Conservation (phyloP, 257 asterid genomes). For the Jasminum sambac region DNA sequence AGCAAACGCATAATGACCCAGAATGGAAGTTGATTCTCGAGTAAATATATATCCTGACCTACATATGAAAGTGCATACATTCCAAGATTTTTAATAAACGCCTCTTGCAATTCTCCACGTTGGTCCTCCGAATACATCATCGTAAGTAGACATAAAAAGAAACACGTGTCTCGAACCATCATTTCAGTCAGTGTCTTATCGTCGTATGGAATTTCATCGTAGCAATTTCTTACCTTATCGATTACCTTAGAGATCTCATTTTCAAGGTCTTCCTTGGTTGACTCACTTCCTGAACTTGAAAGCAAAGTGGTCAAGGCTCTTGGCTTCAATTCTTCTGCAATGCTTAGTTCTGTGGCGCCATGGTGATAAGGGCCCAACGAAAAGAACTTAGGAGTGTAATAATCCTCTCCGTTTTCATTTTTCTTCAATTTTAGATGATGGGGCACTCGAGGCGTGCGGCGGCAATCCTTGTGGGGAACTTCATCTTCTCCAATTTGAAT, state of each 20-base stretch:
- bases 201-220: background rate
- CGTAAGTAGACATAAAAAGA: background rate
- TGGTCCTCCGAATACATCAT: rapidly evolving
- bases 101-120: too few relatives aligned
- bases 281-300: too few relatives aligned
- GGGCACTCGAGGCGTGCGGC: background rate
- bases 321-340: background rate
- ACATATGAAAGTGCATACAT: too few relatives aligned
- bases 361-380: background rate
- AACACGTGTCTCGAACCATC: slow-evolving; percentile 22
- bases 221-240: too few relatives aligned
- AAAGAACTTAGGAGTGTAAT: background rate
- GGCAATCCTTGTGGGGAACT: background rate
- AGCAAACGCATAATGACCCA: slow-evolving; percentile 14
- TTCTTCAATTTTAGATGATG: background rate
- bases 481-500: background rate
- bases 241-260: background rate
- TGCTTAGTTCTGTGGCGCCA: background rate
- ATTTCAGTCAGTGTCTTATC: background rate
- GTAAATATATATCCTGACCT: slow-evolving; percentile 15
- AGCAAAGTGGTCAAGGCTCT: background rate
- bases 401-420: background rate
- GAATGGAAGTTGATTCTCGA: slow-evolving; percentile 38
- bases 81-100: too few relatives aligned
- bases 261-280: too few relatives aligned